Conservation (phyloP, 257 asterid genomes). For the Mitragyna speciosa region DNA sequence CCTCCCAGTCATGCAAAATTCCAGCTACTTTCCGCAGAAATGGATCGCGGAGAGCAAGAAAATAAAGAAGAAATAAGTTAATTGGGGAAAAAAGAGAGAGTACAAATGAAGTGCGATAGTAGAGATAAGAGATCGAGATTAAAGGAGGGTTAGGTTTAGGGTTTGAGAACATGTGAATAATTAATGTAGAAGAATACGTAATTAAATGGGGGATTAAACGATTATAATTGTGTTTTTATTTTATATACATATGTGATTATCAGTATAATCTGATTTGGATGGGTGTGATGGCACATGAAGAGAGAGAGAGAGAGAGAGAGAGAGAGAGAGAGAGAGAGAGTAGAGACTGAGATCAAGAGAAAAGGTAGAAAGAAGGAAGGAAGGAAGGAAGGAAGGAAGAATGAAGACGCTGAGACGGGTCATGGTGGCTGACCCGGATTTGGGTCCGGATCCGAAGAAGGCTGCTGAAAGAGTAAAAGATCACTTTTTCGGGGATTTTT, state of each 20-base stretch:
- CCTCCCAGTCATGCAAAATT: neutral
- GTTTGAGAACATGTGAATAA: conserved; percentile 22
- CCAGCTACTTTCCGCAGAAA: conserved; percentile 7
- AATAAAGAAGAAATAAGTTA: neutral
- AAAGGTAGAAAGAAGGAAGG: conserved; percentile 23
- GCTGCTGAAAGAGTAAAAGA: neutral
- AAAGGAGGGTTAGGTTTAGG: conserved; percentile 27
- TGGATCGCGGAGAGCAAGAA: conserved; percentile 1
- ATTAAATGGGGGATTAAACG: neutral
- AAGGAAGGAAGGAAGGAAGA: neutral
- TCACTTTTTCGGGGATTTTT: neutral
- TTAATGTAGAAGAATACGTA: conserved; percentile 12
- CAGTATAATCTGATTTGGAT: conserved; percentile 27
- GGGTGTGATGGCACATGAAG: conserved; percentile 29
- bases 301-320: conserved; percentile 7
- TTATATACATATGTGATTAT: neutral
- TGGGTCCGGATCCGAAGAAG: neutral
- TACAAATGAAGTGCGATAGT: neutral
- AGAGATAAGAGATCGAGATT: conserved; percentile 17
- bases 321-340: conserved; percentile 24
- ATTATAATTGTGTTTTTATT: neutral
- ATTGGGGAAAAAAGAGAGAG: conserved; percentile 9
- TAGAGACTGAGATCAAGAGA: conserved; percentile 40
- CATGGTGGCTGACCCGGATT: conserved; percentile 14
- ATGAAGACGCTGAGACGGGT: conserved; percentile 17